Base-by-base conservation (phyloP, 345 rosid genomes). In the Corchorus olitorius region DNA sequence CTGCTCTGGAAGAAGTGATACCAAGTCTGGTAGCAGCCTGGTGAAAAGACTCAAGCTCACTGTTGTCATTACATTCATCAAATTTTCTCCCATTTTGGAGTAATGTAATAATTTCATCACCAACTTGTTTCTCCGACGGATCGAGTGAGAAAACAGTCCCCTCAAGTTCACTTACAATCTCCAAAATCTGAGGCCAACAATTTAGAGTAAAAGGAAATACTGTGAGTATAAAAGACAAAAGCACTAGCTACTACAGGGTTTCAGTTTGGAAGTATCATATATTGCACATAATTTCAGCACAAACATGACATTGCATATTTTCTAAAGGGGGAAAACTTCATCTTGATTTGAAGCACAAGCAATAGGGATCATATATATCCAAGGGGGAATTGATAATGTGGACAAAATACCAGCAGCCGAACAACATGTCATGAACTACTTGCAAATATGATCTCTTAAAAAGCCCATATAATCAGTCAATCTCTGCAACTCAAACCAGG, bases 71-170 rank as follows among this genome's bases (percentile, higher is more conserved):
- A 76, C 83, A 77, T 68, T 83, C 83, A 62, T 88, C 91, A 63
- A 90, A 92, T 77, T 90, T 94, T 77, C 91, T 87, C 76, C 96
- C 98, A 77, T 94, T 97, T 85, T 94, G 99, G 48, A 97, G 94
- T 76, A 97, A 76, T n/a, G 86, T 76, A 64, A 97, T 88, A 75
- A 97, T 88, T 55, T 91, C 94, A 79, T 94, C 96, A 7, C 99
- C 99, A 37, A 92, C 94, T 90, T 94, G 97, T 67, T 97, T 97
- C 91, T 97, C 99, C 6, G 64, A 84, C 6, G 89, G 90, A 81
- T 88, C 90, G 60, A 92, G 91, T 10, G 86, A 83, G 80, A 97
- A 94, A 43, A 76, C 85, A 6, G 83, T 85, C 64, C 77, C 83
- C 86, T 89, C 94, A 16, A 97, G 88, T 73, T 97, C 98, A 76